Base-by-base conservation (phyloP, 2,329 filamentous ascomycete species). In the Coniochaeta sp. region DNA sequence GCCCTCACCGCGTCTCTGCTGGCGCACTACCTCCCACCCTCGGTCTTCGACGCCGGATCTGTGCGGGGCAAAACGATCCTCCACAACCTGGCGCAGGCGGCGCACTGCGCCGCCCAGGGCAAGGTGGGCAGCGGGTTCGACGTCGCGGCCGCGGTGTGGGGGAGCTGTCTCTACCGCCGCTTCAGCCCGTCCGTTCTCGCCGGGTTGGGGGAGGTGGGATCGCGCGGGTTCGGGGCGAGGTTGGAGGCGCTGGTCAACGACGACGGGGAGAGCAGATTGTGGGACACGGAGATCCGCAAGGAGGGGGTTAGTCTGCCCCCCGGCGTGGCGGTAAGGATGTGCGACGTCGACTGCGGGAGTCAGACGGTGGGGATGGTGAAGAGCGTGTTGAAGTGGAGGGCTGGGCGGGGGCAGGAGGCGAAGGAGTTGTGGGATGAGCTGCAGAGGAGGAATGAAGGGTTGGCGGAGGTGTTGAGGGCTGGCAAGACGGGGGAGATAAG, bases 81-180 rank as follows among this genome's bases (percentile, higher is more conserved):
- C 51, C 94, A 99, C 73, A 97, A 97, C 69, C 83, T 99, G 49
- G 87, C 92, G 0, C 94, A 99, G 73, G 88, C 89, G 1, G 86
- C 90, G 4, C 94, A 99, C 72, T 96, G 92, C 65, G 90, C 92
- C 1, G 94, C 94, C 0, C 94, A 99, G 72, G 94, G 94, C 20
- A 99, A 99, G 70, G 85, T 99, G 16, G 94, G 94, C 48, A 94
- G 88, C 1, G 94, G 94, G 18, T 99, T 99, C 66, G 94, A 99
- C 65, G 87, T 99, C 50, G 94, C 92, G 0, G 86, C 88, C 24
- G 94, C 94, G 16, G 90, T 96, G 14, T 96, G 90, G 67, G 94
- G 94, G 14, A 91, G 89, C 14, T 96, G 90, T 66, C 75, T 87
- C 10, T 99, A 99, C 76, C 82, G 87, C 18, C 86, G 94, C n/a